Evolutionary conservation across 495 filamentous ascomycete species (phyloP).

Genomic region (Xylaria curta): DNA sequence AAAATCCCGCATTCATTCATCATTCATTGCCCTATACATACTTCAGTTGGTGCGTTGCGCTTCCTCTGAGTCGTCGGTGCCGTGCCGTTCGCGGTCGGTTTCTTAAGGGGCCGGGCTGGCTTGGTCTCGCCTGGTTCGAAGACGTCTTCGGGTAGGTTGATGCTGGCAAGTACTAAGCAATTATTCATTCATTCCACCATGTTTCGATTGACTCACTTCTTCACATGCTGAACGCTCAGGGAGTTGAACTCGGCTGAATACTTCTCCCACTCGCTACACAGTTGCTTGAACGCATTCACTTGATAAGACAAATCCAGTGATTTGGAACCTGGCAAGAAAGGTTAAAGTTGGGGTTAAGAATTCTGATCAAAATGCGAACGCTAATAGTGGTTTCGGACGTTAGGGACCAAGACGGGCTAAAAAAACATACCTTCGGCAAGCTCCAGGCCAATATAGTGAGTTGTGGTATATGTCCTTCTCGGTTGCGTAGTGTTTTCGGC

Average conservation of each 20-base stretch:
- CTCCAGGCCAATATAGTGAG: constrained; percentile 86
- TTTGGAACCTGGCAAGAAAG: constrained; percentile 53
- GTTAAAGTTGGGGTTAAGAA: constrained; percentile 43
- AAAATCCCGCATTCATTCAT: constrained; percentile 32
- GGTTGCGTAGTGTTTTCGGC: constrained; percentile 49
- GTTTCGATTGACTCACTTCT: constrained; percentile 65
- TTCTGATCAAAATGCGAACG: constrained; percentile 37
- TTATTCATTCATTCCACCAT: constrained; percentile 24
- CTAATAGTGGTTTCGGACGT: constrained; percentile 36
- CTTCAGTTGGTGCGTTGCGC: constrained; percentile 42
- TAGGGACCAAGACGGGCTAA: constrained; percentile 40
- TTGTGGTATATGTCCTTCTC: constrained; percentile 77
- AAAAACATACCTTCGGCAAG: constrained; percentile 66
- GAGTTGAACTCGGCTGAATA: constrained; percentile 62
- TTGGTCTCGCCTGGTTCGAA: constrained; percentile 82
- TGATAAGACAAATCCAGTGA: constrained; percentile 73
- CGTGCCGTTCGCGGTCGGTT: constrained; percentile 33
- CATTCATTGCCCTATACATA: constrained; percentile 40
- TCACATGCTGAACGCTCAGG: constrained; percentile 73
- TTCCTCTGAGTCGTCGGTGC: constrained; percentile 36
- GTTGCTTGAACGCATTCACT: constrained; percentile 74
- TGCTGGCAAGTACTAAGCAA: constrained; percentile 57
- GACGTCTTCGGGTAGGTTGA: constrained; percentile 85
- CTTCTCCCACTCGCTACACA: constrained; percentile 68
- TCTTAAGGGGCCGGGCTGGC: constrained; percentile 66